A percentile compares a stretch with the other conserved stretches of the same genome.
Evolutionary conservation across 2,329 filamentous ascomycete species (phyloP).

Genomic region (Bipolaris gigantea): DNA sequence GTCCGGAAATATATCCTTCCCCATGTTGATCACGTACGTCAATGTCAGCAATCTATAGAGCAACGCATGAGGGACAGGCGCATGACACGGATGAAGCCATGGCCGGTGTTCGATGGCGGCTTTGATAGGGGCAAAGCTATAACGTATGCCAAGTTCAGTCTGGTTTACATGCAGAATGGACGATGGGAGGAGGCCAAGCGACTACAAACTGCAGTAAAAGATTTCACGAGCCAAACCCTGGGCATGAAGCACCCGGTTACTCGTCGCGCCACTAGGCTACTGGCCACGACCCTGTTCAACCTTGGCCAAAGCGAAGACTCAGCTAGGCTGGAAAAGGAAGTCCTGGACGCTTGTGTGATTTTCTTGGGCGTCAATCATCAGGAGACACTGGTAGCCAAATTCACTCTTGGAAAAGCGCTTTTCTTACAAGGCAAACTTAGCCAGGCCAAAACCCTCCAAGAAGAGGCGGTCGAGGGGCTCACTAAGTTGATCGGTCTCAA

Average conservation of each 20-base stretch:
- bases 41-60: conserved; percentile 6
- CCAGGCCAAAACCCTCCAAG: conserved; percentile 16
- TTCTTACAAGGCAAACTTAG: conserved; percentile 25
- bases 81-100: conserved; percentile 9
- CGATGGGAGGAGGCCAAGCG: conserved; percentile 28
- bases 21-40: conserved; percentile 3
- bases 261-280: conserved; percentile 21
- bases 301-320: conserved; percentile 28
- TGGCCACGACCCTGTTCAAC: conserved; percentile 25
- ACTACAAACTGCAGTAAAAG: conserved; percentile 30
- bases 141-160: conserved; percentile 31
- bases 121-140: not conserved
- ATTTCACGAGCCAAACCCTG: conserved; percentile 17
- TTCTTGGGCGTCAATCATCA: conserved; percentile 18
- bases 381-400: conserved; percentile 19
- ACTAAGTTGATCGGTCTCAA: conserved; percentile 18
- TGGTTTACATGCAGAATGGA: conserved; percentile 28
- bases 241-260: conserved; percentile 26
- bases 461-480: conserved; percentile 6
- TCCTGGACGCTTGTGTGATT: conserved; percentile 20
- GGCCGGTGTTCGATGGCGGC: conserved; percentile 7
- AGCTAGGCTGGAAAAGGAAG: conserved; percentile 22
- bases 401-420: conserved; percentile 21
- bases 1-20: conserved; percentile 2
- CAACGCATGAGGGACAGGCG: conserved; percentile 13